Base-by-base conservation (phyloP, 176 grass and related monocot genomes). In the Neostapfia colusana region DNA sequence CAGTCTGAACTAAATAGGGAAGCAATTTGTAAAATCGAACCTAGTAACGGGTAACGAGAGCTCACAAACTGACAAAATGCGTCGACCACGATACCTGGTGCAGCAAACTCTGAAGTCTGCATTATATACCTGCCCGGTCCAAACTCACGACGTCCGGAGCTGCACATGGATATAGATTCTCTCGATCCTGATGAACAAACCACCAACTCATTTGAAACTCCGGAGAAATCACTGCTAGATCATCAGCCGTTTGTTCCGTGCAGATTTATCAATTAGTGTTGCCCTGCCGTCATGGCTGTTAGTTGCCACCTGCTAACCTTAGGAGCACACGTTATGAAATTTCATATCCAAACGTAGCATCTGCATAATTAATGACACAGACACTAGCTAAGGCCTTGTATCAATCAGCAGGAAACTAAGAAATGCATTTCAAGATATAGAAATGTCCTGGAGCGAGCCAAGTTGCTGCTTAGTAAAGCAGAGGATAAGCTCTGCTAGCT, bases 61-160 rank as follows among this genome's bases (percentile, higher is more conserved):
- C 38, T 49, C 54, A 81, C 54, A 54, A 75, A 36, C 54, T n/a
- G 71, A 86, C 71, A 86, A 76, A 76, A 46, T 10, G 17, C 42
- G 7, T 85, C 26, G 43, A 70, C 44, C 71, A 70, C 1, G 65
- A 84, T 54, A 49, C 40, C 4, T 38, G 8, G 77, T 43, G 53
- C 70, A 68, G 2, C 23, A 5, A 61, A 35, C 51, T 67, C 31
- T 60, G 27, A 79, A n/a, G n/a, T n/a, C n/a, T n/a, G n/a, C n/a
- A 40, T 79, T 55, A 14, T 45, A n/a, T 15, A 73, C 36, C 43
- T 40, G 68, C 39, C 61, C 26, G 13, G 27, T 69, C 72, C n/a
- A 23, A 77, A 62, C 53, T 50, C 3, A 70, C 28, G 81, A 70
- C 28, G 81, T 39, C 43, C 62, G 74, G 37, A 57, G 50, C 62